Percentiles rank a stretch among this genome's conserved stretches.
These are phyloP conservation scores for Exophiala bonariae DNA, from an alignment of 2,329 filamentous ascomycete genomes.

Conservation along the genomic window DNA sequence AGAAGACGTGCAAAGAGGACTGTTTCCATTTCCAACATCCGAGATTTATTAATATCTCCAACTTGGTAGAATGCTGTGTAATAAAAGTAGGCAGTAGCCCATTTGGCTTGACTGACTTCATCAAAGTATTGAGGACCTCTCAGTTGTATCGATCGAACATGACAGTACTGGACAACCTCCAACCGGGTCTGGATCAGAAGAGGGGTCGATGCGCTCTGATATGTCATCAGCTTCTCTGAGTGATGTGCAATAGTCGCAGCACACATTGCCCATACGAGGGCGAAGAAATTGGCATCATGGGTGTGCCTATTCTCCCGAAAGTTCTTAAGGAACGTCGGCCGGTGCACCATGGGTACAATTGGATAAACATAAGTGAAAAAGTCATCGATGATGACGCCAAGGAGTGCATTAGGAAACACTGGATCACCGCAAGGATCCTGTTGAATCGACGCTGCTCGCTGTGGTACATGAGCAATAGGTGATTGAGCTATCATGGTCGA, in stretches of 20 bases:
- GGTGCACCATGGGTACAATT: constrained; percentile 49
- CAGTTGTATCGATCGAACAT: neutral
- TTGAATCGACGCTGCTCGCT: too few relatives aligned
- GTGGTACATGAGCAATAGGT: too few relatives aligned
- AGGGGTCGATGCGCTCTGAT: neutral
- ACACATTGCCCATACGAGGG: neutral
- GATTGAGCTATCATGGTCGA: too few relatives aligned
- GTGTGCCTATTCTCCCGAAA: neutral
- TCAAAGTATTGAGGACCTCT: constrained; percentile 1
- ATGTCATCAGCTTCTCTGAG: constrained; percentile 2
- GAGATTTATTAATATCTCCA: neutral
- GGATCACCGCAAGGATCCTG: neutral
- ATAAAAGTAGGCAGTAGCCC: constrained; percentile 1
- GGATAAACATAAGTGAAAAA: constrained; percentile 48
- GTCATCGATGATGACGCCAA: constrained; percentile 36
- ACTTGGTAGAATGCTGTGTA: neutral
- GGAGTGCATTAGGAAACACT: neutral
- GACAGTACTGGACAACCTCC: constrained; percentile 6
- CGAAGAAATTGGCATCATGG: constrained; percentile 1
- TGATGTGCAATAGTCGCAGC: neutral
- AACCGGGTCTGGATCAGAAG: neutral
- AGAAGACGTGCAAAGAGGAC: constrained; percentile 15
- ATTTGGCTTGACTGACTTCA: constrained; percentile 2
- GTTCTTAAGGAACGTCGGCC: constrained; percentile 44
- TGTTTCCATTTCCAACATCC: neutral